A percentile compares a stretch with the other conserved stretches of the same genome.
Evolutionary conservation across 768 basidiomycete species (phyloP).

Genomic region (Phaeotremella fagi): DNA sequence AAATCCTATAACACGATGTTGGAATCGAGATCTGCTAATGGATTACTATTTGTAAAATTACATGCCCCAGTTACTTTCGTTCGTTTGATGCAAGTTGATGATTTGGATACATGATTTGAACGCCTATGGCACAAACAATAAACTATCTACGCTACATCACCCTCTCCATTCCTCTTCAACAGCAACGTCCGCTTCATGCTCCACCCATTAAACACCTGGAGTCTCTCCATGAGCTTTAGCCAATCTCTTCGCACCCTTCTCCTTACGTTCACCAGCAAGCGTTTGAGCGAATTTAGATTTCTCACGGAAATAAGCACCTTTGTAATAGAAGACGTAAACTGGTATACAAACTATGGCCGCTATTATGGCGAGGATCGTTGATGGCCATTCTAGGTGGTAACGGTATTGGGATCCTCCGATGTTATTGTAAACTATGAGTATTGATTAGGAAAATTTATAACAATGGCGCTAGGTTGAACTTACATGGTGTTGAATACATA

Average conservation of each 20-base stretch:
- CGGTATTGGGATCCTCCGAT: conserved; percentile 17
- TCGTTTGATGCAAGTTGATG: no score
- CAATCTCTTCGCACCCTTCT: not conserved
- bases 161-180: not conserved
- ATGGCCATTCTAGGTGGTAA: conserved; percentile 30
- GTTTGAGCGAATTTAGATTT: conserved; percentile 29
- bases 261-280: conserved; percentile 21
- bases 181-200: no score
- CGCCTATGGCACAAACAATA: no score
- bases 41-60: no score
- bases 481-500: conserved; percentile 32
- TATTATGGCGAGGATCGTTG: conserved; percentile 32
- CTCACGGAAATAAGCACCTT: conserved; percentile 29
- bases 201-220: not conserved
- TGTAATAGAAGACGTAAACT: conserved; percentile 32
- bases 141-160: not conserved
- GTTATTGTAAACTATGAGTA: conserved; percentile 21
- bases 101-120: no score
- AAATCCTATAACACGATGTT: no score
- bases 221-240: not conserved
- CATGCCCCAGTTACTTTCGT: no score
- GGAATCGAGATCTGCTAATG: no score
- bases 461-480: not conserved
- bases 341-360: conserved; percentile 29
- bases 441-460: not conserved